These are phyloP conservation scores for Rickenella mellea DNA, from an alignment of 768 basidiomycete species.

Conservation along the genomic window DNA sequence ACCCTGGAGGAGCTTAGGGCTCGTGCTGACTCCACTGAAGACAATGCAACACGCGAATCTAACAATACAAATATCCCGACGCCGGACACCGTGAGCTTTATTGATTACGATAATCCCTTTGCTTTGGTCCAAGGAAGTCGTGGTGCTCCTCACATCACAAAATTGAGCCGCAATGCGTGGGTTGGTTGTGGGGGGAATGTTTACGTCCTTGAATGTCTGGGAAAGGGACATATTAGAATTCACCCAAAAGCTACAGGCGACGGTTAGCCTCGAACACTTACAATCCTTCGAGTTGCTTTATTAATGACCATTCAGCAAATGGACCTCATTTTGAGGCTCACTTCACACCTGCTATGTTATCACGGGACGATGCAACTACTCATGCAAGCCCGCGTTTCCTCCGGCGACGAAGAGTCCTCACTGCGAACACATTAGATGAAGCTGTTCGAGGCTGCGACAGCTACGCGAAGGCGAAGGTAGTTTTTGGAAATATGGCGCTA, in stretches of 20 bases:
- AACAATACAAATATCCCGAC: conserved; percentile 32
- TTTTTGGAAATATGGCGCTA: conserved; percentile 35
- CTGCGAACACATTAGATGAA: conserved; percentile 42
- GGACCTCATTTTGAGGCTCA: conserved; percentile 35
- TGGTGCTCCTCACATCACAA: conserved; percentile 38
- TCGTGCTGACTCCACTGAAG: conserved; percentile 16
- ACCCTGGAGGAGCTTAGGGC: conserved; percentile 38
- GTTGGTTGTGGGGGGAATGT: conserved; percentile 64
- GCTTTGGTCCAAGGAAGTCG: conserved; percentile 42
- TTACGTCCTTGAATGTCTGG: conserved; percentile 70
- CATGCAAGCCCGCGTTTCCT: conserved; percentile 42
- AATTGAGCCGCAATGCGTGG: conserved; percentile 61
- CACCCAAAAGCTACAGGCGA: conserved; percentile 31
- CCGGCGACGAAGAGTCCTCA: conserved; percentile 41
- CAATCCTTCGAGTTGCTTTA: not conserved
- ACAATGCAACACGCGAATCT: conserved; percentile 9
- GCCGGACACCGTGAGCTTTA: conserved; percentile 59
- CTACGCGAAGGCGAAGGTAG: conserved; percentile 46
- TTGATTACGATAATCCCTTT: conserved; percentile 72
- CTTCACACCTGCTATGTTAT: conserved; percentile 43
- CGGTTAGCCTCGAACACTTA: conserved; percentile 17
- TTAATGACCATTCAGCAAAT: conserved; percentile 14
- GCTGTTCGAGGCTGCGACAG: conserved; percentile 65
- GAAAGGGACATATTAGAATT: conserved; percentile 58
- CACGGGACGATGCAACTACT: conserved; percentile 31